Base-by-base conservation (phyloP, 2,329 filamentous ascomycete species). In the Xylaria hypoxylon region DNA sequence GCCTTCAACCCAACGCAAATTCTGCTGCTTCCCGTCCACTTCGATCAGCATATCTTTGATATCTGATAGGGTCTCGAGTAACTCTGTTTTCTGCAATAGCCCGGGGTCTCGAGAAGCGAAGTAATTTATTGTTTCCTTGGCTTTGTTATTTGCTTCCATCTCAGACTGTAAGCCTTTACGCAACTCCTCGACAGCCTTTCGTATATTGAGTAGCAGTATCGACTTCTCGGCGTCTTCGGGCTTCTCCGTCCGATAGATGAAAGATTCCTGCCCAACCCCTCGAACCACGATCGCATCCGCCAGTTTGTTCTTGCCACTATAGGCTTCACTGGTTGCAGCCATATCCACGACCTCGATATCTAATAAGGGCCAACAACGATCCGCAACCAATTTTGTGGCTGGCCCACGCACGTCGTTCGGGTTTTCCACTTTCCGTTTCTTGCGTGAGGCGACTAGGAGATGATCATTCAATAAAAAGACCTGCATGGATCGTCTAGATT, bases 381-480 rank as follows among this genome's bases (percentile, higher is more conserved):
- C 95, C 0, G 96, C 95, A 11, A 97, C 92, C 44, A 97, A 87
- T 78, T 97, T 97, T 5, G 89, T 89, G 67, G 86, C 78, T 53
- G 87, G 83, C 10, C 84, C 85, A 38, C 86, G 84, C 47, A 80
- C 78, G 61, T 85, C 82, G 15, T 80, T 83, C 0, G 83, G 80
- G 1, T 87, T 89, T 69, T 97, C 94, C 2, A 90, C 84, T 73
- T 94, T 93, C 74, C 95, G 93, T 83, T 97, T 97, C 82, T 97
- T 97, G 71, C 92, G 90, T 26, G 92, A 93, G 3, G 96, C 96
- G 56, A 99, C 87, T 24, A 99, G 86, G 1, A 99, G 83, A 79
- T 99, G 94, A 76, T 99, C 96, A 77, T 98, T 99, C 2, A 99
- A 85, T 64, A 99, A 80, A 66, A 98, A 94, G 67, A 99, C 89